phyloP scores from a whole-genome alignment of 164 flowering plant genomes.

The Magnolia sinica region DNA sequence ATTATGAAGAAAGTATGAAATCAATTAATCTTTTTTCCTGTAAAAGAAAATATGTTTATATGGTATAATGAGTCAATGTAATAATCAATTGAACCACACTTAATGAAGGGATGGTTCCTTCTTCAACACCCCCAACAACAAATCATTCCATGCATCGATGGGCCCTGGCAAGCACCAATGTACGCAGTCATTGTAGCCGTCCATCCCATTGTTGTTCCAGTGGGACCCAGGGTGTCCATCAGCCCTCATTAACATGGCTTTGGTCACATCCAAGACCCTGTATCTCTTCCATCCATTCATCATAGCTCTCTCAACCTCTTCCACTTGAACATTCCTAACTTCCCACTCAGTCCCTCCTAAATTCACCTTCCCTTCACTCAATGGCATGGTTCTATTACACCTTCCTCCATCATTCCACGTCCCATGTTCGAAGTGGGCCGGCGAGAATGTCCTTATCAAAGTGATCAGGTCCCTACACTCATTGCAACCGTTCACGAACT shows the following conservation, averaged over 20 bases:
- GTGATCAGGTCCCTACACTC: constrained; percentile 37
- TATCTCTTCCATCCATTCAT: constrained; percentile 40
- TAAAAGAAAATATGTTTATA: no score
- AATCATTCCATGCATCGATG: constrained; percentile 76
- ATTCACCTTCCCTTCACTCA: constrained; percentile 23
- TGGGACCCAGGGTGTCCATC: constrained; percentile 79
- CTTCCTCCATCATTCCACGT: constrained; percentile 72
- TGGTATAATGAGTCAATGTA: no score
- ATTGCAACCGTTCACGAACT: constrained; percentile 39
- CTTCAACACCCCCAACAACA: constrained; percentile 39
- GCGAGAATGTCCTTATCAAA: constrained; percentile 74
- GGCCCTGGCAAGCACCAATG: constrained; percentile 99
- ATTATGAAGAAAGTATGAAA: no score
- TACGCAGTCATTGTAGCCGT: constrained; percentile 69
- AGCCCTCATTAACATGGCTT: constrained; percentile 80
- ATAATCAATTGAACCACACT: background rate
- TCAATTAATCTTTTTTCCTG: no score
- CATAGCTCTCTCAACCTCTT: constrained; percentile 45
- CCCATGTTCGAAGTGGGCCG: constrained; percentile 83
- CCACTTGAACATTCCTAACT: constrained; percentile 48
- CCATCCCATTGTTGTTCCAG: constrained; percentile 70
- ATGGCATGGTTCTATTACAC: constrained; percentile 61
- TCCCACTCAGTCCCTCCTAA: constrained; percentile 38
- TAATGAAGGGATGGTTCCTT: constrained; percentile 1
- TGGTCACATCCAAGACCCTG: constrained; percentile 62